phyloP scores from a whole-genome alignment of 2,329 filamentous ascomycete species.

The Zymoseptoria passerinii region DNA sequence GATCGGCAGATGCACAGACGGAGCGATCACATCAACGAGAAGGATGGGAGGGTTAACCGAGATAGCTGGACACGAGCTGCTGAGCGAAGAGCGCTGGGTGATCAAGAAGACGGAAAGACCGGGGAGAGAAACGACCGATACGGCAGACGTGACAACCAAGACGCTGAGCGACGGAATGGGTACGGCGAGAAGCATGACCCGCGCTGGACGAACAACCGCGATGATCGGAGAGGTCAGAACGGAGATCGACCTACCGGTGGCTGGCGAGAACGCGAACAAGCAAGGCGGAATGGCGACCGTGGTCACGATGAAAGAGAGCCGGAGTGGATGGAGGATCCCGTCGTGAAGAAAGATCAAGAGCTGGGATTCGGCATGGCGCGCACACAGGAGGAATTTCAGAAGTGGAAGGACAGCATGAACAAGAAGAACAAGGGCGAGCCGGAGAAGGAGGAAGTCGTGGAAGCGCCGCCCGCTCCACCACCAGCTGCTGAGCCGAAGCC shows the following conservation, averaged over 20 bases:
- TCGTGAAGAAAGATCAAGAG: constrained; percentile 56
- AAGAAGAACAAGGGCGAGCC: constrained; percentile 35
- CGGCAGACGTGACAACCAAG: constrained; percentile 30
- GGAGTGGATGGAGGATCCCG: constrained; percentile 68
- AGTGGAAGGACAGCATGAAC: constrained; percentile 90
- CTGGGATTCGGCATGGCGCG: constrained; percentile 37
- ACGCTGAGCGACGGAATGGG: constrained; percentile 54
- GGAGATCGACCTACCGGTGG: constrained; percentile 45
- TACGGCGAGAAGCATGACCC: constrained; percentile 62
- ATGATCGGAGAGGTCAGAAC: constrained; percentile 30
- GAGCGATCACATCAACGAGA: constrained; percentile 27
- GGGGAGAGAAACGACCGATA: constrained; percentile 47
- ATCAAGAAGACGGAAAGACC: constrained; percentile 58
- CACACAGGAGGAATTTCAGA: constrained; percentile 85
- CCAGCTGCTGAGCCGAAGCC: constrained; percentile 14
- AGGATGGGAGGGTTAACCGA: constrained; percentile 43
- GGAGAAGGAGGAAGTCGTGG: constrained; percentile 20
- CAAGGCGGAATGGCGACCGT: constrained; percentile 38
- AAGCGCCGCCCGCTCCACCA: constrained; percentile 12
- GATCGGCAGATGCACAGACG: constrained; percentile 38
- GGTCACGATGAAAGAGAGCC: constrained; percentile 68
- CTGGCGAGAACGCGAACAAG: constrained; percentile 44
- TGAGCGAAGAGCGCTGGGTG: constrained; percentile 44
- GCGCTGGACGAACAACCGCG: constrained; percentile 41
- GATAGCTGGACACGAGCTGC: constrained; percentile 70